Conservation (phyloP, 768 basidiomycete species). For the Filobasidium floriforme region DNA sequence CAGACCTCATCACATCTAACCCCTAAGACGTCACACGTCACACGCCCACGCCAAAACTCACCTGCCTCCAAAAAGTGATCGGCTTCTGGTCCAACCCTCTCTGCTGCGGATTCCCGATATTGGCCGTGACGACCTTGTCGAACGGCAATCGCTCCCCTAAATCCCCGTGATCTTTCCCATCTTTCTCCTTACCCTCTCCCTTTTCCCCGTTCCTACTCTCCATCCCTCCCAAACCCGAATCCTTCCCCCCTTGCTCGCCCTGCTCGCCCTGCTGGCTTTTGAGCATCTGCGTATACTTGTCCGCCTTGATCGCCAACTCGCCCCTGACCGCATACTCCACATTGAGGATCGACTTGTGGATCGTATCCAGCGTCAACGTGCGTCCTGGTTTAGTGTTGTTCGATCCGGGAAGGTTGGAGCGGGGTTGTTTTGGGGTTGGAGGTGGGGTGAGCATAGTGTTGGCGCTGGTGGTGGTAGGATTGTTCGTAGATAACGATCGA, state of each 20-base stretch:
- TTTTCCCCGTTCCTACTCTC: too few relatives aligned
- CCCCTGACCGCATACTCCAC: conserved; percentile 97
- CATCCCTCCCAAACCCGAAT: too few relatives aligned
- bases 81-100: conserved; percentile 86
- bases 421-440: background rate
- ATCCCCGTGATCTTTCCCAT: too few relatives aligned
- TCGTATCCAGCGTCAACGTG: conserved; percentile 57
- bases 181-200: too few relatives aligned
- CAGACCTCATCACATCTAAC: too few relatives aligned
- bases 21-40: too few relatives aligned
- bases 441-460: conserved; percentile 1
- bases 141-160: too few relatives aligned
- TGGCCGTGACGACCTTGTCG: conserved; percentile 78
- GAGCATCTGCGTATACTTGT: conserved; percentile 66
- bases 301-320: conserved; percentile 90
- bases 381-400: background rate
- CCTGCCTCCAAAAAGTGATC: conserved; percentile 87
- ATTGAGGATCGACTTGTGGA: conserved; percentile 75
- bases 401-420: background rate
- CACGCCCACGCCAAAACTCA: too few relatives aligned
- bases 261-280: conserved; percentile 21
- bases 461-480: background rate
- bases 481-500: background rate
- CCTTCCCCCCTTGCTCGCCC: conserved; percentile 44
- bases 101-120: conserved; percentile 98